Conservation (phyloP, 1,139 yeast species). For the Geotrichum cucujoidarum region DNA sequence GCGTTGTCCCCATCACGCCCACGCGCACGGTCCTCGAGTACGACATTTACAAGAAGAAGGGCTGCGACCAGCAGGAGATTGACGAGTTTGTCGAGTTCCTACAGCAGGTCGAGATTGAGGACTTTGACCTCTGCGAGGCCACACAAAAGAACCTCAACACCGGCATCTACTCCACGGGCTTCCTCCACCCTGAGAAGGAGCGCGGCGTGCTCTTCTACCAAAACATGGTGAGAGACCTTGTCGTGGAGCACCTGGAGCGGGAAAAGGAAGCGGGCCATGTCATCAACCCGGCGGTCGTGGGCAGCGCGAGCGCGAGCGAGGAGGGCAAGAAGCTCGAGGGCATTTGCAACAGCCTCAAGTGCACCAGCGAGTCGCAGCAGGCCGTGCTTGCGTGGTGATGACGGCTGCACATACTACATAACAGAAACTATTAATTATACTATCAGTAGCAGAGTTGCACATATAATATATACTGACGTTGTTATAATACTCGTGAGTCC, state of each 20-base stretch:
- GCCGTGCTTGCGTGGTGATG: constrained; percentile 17
- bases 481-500: too few species aligned
- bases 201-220: constrained; percentile 56
- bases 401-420: too few species aligned
- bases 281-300: constrained; percentile 51
- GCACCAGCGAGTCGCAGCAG: constrained; percentile 9
- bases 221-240: constrained; percentile 53
- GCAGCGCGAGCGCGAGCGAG: constrained; percentile 20
- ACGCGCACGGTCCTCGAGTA: constrained; percentile 53
- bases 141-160: constrained; percentile 58
- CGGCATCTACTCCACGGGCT: constrained; percentile 55
- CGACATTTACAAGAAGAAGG: constrained; percentile 58
- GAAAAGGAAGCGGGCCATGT: constrained; percentile 45
- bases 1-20: constrained; percentile 53
- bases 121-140: constrained; percentile 52
- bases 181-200: constrained; percentile 55
- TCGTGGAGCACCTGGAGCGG: constrained; percentile 46
- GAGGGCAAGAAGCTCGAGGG: constrained; percentile 16
- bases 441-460: too few species aligned
- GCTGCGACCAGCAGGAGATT: constrained; percentile 47
- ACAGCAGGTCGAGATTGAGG: constrained; percentile 57
- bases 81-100: constrained; percentile 59
- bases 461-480: too few species aligned
- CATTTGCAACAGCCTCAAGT: constrained; percentile 14
- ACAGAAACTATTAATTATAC: too few species aligned